phyloP scores from a whole-genome alignment of 805 yeast genomes.

The Saturnispora galanensis region DNA sequence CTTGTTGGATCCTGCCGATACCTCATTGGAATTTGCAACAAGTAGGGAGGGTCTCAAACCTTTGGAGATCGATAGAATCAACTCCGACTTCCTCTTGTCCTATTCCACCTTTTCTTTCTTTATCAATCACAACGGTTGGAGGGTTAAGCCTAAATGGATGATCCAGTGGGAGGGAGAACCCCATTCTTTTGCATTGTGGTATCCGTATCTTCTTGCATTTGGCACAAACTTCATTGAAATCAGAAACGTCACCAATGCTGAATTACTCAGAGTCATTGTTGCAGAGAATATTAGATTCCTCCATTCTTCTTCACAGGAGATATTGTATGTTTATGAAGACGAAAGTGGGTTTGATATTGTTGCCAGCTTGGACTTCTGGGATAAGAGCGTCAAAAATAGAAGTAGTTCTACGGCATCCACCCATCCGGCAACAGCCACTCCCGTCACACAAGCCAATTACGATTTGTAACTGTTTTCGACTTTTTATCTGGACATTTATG shows the following conservation, averaged over 20 bases:
- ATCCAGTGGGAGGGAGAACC: constrained; percentile 97
- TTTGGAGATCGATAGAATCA: constrained; percentile 81
- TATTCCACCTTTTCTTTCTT: constrained; percentile 92
- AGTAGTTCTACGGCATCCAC: constrained; percentile 1
- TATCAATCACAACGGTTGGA: constrained; percentile 93
- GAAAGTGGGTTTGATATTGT: constrained; percentile 88
- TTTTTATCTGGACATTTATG: too few species aligned
- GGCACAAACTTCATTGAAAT: constrained; percentile 87
- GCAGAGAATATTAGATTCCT: constrained; percentile 87
- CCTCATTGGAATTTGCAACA: constrained; percentile 88
- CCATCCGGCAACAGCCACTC: too few species aligned
- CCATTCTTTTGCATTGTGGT: constrained; percentile 83
- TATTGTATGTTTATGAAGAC: constrained; percentile 83
- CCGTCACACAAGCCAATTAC: too few species aligned
- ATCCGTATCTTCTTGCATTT: constrained; percentile 87
- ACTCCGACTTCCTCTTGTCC: constrained; percentile 77
- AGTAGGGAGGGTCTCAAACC: constrained; percentile 72
- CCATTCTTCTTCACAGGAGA: constrained; percentile 88
- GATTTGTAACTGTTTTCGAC: too few species aligned
- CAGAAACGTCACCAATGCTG: constrained; percentile 82
- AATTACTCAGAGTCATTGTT: constrained; percentile 73
- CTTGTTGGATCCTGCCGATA: constrained; percentile 94
- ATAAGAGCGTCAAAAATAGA: constrained; percentile 25
- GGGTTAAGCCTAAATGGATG: constrained; percentile 87
- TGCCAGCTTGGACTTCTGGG: constrained; percentile 88